phyloP scores from a whole-genome alignment of 495 filamentous ascomycete genomes.

The Penicillium salamii region DNA sequence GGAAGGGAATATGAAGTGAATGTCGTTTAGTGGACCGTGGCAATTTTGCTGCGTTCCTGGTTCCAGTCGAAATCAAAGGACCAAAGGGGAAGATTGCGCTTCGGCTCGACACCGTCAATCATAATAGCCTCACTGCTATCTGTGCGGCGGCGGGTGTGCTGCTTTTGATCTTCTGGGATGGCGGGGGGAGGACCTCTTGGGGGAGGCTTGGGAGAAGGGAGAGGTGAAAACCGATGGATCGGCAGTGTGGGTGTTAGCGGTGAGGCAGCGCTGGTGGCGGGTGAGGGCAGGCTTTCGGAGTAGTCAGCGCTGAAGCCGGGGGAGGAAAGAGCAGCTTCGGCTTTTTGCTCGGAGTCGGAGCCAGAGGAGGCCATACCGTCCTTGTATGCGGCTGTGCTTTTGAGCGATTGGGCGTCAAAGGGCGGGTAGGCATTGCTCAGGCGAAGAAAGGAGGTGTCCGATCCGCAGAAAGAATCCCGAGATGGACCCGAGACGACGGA shows the following conservation, averaged over 20 bases:
- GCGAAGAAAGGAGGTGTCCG: slow-evolving; percentile 43
- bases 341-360: slow-evolving; percentile 40
- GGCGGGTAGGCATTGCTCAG: slow-evolving; percentile 37
- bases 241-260: slow-evolving; percentile 45
- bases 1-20: neutral
- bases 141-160: slow-evolving; percentile 41
- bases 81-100: slow-evolving; percentile 38
- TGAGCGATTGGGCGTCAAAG: slow-evolving; percentile 18
- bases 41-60: slow-evolving; percentile 30
- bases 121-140: slow-evolving; percentile 47
- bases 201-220: slow-evolving; percentile 39
- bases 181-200: slow-evolving; percentile 39
- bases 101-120: slow-evolving; percentile 23
- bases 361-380: slow-evolving; percentile 25
- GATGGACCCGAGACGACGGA: slow-evolving; percentile 35
- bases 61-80: slow-evolving; percentile 41
- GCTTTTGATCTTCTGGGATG: slow-evolving; percentile 35
- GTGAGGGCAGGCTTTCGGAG: slow-evolving; percentile 40
- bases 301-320: slow-evolving; percentile 34
- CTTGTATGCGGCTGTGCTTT: slow-evolving; percentile 32
- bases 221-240: slow-evolving; percentile 43
- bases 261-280: slow-evolving; percentile 38
- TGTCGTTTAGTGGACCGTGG: slow-evolving; percentile 35
- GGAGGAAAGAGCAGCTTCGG: slow-evolving; percentile 30
- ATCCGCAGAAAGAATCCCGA: slow-evolving; percentile 38